Percentiles rank a stretch among this genome's conserved stretches.
Conservation (phyloP, 2,329 filamentous ascomycete species). For the Monosporascus sp. region DNA sequence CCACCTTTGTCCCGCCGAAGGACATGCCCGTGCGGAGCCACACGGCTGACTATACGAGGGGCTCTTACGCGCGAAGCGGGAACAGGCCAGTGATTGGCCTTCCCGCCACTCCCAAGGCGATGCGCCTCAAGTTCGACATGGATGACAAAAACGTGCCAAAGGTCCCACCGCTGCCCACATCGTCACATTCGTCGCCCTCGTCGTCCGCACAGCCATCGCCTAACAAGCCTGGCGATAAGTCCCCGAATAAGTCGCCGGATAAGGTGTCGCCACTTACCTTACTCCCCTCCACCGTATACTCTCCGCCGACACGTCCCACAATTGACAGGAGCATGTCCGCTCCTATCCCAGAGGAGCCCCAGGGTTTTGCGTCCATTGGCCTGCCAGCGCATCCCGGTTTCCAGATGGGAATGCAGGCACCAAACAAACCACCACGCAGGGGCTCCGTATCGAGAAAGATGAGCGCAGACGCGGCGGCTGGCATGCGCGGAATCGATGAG, state of each 20-base stretch:
- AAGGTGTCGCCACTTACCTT: conserved; percentile 36
- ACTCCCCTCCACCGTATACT: conserved; percentile 56
- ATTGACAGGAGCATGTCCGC: conserved; percentile 61
- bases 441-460: conserved; percentile 31
- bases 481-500: conserved; percentile 45
- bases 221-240: conserved; percentile 23
- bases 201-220: conserved; percentile 32
- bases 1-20: conserved; percentile 32
- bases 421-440: conserved; percentile 18
- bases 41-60: conserved; percentile 57
- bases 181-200: conserved; percentile 40
- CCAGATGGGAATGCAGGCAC: conserved; percentile 25
- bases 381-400: conserved; percentile 37
- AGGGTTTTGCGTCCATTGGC: conserved; percentile 24
- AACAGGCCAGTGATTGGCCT: conserved; percentile 62
- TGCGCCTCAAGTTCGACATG: conserved; percentile 70
- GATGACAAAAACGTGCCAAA: conserved; percentile 49
- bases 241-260: conserved; percentile 24
- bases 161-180: conserved; percentile 48
- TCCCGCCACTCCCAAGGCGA: conserved; percentile 87
- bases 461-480: conserved; percentile 31
- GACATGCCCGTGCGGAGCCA: conserved; percentile 54
- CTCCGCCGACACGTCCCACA: conserved; percentile 43
- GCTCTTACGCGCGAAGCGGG: conserved; percentile 42
- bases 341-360: conserved; percentile 44